Evolutionary conservation across 495 filamentous ascomycete genomes (phyloP).

Genomic region (Penicillium turbatum): DNA sequence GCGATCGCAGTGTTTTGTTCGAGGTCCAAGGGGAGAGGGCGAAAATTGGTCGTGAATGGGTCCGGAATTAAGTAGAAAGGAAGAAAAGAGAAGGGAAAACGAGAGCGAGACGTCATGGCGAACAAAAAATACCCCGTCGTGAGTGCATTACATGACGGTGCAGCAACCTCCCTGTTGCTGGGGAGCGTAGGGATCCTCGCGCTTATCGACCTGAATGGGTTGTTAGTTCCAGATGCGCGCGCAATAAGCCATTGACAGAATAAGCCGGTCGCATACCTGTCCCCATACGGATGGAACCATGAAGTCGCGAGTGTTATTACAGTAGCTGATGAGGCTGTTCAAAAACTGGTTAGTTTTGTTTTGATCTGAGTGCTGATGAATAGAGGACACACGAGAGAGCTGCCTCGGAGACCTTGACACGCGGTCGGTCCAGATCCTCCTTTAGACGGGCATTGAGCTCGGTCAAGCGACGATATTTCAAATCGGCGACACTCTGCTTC

Average conservation of each 20-base stretch:
- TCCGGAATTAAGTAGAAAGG: constrained; percentile 24
- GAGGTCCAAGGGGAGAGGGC: constrained; percentile 14
- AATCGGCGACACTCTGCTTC: constrained; percentile 98
- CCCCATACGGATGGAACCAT: constrained; percentile 99
- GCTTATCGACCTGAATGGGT: constrained; percentile 64
- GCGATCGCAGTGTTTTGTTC: constrained; percentile 17
- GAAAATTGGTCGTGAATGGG: constrained; percentile 15
- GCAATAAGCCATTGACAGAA: background rate
- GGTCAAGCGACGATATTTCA: constrained; percentile 91
- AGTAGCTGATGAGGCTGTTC: constrained; percentile 87
- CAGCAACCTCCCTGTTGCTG: constrained; percentile 90
- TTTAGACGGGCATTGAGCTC: constrained; percentile 92
- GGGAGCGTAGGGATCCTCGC: constrained; percentile 94
- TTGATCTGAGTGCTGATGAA: background rate
- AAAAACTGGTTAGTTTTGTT: background rate
- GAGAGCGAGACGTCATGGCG: constrained; percentile 36
- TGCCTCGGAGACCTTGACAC: constrained; percentile 93
- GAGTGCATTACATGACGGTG: constrained; percentile 73
- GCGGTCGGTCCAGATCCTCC: constrained; percentile 90
- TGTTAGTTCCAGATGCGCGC: constrained; percentile 19
- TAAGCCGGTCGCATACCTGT: constrained; percentile 53
- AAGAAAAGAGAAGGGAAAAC: constrained; percentile 10
- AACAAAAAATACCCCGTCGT: constrained; percentile 27
- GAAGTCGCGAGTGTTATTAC: constrained; percentile 92
- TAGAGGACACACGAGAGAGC: constrained; percentile 75